Percentiles rank a stretch among this genome's conserved stretches.
phyloP scores from a whole-genome alignment of 1,284 basidiomycete species.

The Bondarzewia mesenterica region DNA sequence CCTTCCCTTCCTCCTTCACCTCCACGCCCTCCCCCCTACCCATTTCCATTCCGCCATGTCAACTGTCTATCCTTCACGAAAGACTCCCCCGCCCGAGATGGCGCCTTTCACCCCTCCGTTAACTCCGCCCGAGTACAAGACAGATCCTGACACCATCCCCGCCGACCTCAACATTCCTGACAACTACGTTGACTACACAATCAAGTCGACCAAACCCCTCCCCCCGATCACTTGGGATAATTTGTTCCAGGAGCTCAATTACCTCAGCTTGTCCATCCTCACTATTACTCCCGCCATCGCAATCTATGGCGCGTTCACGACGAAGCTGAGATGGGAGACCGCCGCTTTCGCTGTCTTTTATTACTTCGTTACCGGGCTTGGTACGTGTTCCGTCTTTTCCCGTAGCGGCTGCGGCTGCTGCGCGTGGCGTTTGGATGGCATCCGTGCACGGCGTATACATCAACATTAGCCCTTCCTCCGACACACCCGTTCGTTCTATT shows the following conservation, averaged over 20 bases:
- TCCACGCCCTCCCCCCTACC: neutral
- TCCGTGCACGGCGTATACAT: neutral
- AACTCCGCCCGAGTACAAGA: slow-evolving; percentile 13
- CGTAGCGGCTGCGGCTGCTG: neutral
- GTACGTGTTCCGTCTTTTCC: slow-evolving; percentile 10
- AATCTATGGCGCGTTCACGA: slow-evolving; percentile 41
- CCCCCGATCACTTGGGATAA: slow-evolving; percentile 74
- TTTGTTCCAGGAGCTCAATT: slow-evolving; percentile 67
- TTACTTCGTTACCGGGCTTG: slow-evolving; percentile 56
- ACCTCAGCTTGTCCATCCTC: slow-evolving; percentile 28
- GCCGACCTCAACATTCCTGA: slow-evolving; percentile 71
- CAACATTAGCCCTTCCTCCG: no score
- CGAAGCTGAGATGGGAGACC: slow-evolving; percentile 35
- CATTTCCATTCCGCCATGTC: slow-evolving; percentile 3
- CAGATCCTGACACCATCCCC: slow-evolving; percentile 27
- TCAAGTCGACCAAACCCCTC: slow-evolving; percentile 68
- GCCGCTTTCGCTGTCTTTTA: slow-evolving; percentile 37
- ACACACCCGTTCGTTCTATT: no score
- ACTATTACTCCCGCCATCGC: slow-evolving; percentile 42
- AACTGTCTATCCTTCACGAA: slow-evolving; percentile 2
- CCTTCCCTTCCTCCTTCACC: neutral
- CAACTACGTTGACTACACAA: slow-evolving; percentile 84
- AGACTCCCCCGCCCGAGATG: slow-evolving; percentile 18
- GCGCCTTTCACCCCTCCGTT: slow-evolving; percentile 19
- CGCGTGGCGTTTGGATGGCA: no score